These are phyloP conservation scores for Plasmodium vivax DNA, from an alignment of 169 alveolate species.

Conservation along the genomic window DNA sequence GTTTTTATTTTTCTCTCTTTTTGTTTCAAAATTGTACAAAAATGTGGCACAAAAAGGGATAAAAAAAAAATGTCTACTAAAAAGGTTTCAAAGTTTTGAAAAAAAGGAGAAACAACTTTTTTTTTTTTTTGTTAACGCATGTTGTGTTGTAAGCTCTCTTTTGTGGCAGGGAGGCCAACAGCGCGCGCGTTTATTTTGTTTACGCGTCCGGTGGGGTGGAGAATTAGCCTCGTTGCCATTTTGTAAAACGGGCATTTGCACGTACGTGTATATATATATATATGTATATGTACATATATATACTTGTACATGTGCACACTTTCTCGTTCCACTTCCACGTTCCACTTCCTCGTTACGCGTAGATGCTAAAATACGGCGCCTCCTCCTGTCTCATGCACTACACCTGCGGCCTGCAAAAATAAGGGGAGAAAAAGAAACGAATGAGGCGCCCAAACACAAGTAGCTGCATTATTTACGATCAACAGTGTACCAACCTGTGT, in stretches of 20 bases:
- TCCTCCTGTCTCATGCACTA: neutral
- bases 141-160: constrained; percentile 8
- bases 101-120: neutral
- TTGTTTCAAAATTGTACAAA: neutral
- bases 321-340: neutral
- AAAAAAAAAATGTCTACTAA: neutral
- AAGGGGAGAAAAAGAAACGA: neutral
- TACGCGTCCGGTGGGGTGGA: neutral
- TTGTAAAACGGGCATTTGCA: neutral
- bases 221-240: neutral
- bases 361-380: neutral
- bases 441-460: neutral
- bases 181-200: neutral
- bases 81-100: neutral
- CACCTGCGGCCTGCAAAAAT: neutral
- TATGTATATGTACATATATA: neutral
- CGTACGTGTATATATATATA: neutral
- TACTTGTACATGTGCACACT: neutral
- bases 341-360: neutral
- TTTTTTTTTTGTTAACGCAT: constrained; percentile 1
- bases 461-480: neutral
- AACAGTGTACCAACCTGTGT: neutral
- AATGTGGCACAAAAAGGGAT: neutral
- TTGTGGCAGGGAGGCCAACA: neutral
- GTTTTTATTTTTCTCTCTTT: neutral